Conservation (phyloP, 2,329 filamentous ascomycete genomes). For the Phialophora verrucosa region DNA sequence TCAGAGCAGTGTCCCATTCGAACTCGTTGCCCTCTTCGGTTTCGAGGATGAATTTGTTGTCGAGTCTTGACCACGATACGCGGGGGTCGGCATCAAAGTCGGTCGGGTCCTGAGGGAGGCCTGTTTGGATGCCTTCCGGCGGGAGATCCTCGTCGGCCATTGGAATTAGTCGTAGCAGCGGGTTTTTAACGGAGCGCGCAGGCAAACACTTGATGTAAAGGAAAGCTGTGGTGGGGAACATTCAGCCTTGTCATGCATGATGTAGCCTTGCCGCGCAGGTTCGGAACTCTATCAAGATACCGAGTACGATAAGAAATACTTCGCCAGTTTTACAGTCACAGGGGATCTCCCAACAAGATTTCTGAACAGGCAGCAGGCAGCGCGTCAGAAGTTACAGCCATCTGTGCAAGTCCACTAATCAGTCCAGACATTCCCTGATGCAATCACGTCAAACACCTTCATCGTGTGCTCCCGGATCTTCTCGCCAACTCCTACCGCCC, state of each 20-base stretch:
- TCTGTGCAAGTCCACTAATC: neutral
- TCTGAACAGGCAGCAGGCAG: too few species aligned
- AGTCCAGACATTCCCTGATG: constrained; percentile 8
- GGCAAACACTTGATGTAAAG: neutral
- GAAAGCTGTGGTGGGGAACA: constrained; percentile 1
- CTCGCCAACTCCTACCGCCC: constrained; percentile 23
- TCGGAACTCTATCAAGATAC: neutral
- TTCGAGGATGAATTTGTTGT: constrained; percentile 82
- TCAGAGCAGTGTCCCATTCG: constrained; percentile 74
- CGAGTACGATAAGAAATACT: neutral
- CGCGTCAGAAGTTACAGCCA: neutral
- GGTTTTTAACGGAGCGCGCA: neutral
- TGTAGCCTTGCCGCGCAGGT: neutral
- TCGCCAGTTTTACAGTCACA: neutral
- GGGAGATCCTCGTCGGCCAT: constrained; percentile 32
- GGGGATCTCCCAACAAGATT: neutral
- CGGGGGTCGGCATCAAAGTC: constrained; percentile 79
- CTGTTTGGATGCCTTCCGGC: constrained; percentile 30
- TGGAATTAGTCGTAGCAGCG: neutral
- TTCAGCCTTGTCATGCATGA: constrained; percentile 3
- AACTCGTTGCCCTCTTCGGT: constrained; percentile 84
- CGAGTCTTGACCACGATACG: constrained; percentile 83
- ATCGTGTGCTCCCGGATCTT: constrained; percentile 31
- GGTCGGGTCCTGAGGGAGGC: constrained; percentile 62
- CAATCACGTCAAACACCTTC: constrained; percentile 26